phyloP scores from a whole-genome alignment of 2,329 filamentous ascomycete genomes.

The Diplodia mutila region DNA sequence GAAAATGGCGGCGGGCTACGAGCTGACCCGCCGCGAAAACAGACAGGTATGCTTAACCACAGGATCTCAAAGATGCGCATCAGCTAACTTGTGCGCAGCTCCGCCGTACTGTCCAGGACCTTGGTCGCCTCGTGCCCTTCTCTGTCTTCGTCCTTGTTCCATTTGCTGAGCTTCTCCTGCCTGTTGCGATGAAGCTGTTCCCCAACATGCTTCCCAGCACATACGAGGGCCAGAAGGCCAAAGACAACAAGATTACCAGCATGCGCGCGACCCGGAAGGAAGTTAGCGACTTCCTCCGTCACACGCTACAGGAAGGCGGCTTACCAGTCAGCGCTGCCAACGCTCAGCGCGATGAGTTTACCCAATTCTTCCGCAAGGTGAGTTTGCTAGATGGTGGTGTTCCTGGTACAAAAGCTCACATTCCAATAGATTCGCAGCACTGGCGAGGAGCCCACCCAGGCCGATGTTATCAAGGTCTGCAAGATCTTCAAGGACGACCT shows the following conservation, averaged over 20 bases:
- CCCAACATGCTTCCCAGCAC: conserved; percentile 97
- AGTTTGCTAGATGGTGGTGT: not conserved
- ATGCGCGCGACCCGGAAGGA: conserved; percentile 88
- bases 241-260: conserved; percentile 81
- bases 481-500: conserved; percentile 98
- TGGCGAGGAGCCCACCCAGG: conserved; percentile 82
- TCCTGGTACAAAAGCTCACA: conserved; percentile 27
- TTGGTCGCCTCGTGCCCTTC: conserved; percentile 90
- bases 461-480: conserved; percentile 98
- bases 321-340: conserved; percentile 82
- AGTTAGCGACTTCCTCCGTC: conserved; percentile 85
- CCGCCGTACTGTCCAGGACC: conserved; percentile 88
- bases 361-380: conserved; percentile 96
- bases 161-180: conserved; percentile 90
- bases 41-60: conserved; percentile 62
- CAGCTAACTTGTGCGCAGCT: conserved; percentile 55
- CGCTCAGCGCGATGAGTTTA: conserved; percentile 90
- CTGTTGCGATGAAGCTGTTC: conserved; percentile 90
- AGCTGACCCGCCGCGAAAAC: conserved; percentile 90
- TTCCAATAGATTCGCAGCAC: conserved; percentile 64
- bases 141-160: conserved; percentile 97
- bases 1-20: conserved; percentile 98
- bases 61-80: not conserved
- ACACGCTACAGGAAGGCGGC: conserved; percentile 90
- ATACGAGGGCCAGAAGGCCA: conserved; percentile 88